Percentiles rank a stretch among this genome's conserved stretches.
Conservation (phyloP, 305 asterid species). For the Nicotiana rustica region DNA sequence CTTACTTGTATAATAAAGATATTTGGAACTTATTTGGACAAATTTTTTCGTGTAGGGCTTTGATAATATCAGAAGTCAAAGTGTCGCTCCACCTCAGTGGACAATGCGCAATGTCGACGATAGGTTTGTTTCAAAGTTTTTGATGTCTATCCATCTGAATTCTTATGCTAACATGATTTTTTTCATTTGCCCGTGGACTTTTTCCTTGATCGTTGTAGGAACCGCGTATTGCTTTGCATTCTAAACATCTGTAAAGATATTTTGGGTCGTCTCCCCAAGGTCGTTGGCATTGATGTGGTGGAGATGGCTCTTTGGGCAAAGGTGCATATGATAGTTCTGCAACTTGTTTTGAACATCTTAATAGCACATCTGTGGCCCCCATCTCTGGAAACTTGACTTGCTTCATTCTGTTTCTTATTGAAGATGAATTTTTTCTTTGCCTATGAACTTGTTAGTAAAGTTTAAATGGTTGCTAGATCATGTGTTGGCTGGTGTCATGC, state of each 20-base stretch:
- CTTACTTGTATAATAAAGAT: background rate
- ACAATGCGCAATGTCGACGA: conserved; percentile 99
- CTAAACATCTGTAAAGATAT: conserved; percentile 74
- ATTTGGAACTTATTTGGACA: conserved; percentile 34
- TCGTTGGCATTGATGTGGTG: conserved; percentile 73
- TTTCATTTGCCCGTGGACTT: conserved; percentile 30
- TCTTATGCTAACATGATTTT: conserved; percentile 15
- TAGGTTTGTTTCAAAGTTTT: conserved; percentile 55
- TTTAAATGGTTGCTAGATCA: conserved; percentile 11
- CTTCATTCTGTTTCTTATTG: conserved; percentile 25
- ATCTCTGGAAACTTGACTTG: background rate
- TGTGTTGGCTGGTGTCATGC: background rate
- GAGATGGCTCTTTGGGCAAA: conserved; percentile 85
- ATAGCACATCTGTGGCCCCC: conserved; percentile 19
- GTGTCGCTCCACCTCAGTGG: conserved; percentile 98
- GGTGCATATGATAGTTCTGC: conserved; percentile 48
- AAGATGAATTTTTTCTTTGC: background rate
- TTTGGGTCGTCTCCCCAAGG: conserved; percentile 78
- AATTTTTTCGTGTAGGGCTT: conserved; percentile 72
- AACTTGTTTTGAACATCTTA: conserved; percentile 13
- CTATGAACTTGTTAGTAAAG: background rate
- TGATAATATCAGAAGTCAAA: conserved; percentile 95
- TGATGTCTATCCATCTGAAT: conserved; percentile 20
- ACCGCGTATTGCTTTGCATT: conserved; percentile 67
- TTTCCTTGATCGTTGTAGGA: conserved; percentile 53